Base-by-base conservation (phyloP, 106 monocot species). In the Acorus calamus region DNA sequence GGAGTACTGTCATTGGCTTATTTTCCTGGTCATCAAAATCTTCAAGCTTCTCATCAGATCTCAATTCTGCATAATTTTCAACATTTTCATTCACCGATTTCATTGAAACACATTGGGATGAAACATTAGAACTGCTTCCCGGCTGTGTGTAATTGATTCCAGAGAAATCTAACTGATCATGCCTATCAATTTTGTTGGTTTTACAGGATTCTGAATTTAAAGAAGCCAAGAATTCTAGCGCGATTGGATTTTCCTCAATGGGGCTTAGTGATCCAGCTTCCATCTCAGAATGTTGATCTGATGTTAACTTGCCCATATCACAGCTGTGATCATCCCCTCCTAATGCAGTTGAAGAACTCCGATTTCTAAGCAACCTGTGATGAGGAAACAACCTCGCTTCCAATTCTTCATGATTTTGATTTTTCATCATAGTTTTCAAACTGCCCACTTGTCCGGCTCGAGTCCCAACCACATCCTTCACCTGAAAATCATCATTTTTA, bases 361-460 rank as follows among this genome's bases (percentile, higher is more conserved):
- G 57, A 50, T 64, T 70, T 50, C 72, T 83, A 41, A 88, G 72
- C 28, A 98, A 59, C 51, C 71, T 88, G 4, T 98, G 83, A 75
- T 92, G 88, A 51, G 98, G 91, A 56, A 88, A 92, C 71, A 98
- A 87, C 59, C 92, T 85, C n/a, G 85, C 85, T 72, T 92, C 92
- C 47, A 92, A 42, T 56, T 88, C 83, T 44, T 88, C 83, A 70
- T 62, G 57, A 46, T 79, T 86, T 65, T 83, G 53, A 3, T 61
- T 74, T 65, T 81, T 86, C 7, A 49, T 52, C 7, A 57, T 59
- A 53, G 47, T 7, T 60, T 51, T 76, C 48, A 57, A 49, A 56
- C 43, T 57, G 42, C 7, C 44, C 7, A 11, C 41, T 53, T 60
- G 51, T 13, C 11, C 52, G 14, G 8, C 3, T 11, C 12, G 3